These are phyloP conservation scores for Pugionium cornutum DNA, from an alignment of 345 rosid species.

Conservation along the genomic window DNA sequence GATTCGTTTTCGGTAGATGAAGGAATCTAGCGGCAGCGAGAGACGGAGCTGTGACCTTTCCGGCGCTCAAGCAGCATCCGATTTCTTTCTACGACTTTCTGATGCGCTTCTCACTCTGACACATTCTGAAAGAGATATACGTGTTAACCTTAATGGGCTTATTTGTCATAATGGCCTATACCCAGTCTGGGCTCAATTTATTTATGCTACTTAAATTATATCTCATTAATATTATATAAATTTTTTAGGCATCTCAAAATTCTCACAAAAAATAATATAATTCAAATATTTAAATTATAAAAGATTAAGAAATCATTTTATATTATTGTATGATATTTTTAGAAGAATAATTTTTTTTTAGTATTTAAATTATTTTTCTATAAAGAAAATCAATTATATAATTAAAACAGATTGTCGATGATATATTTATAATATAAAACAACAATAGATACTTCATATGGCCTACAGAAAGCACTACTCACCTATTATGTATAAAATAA, in stretches of 20 bases:
- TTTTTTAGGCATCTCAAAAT: too few relatives aligned
- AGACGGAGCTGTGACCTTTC: conserved; percentile 26
- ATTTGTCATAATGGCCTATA: not conserved
- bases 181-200: not conserved
- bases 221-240: not conserved
- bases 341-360: too few relatives aligned
- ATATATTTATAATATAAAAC: too few relatives aligned
- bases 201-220: not conserved
- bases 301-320: too few relatives aligned
- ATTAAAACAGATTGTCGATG: too few relatives aligned
- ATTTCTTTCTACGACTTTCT: conserved; percentile 35
- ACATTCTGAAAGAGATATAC: conserved; percentile 7
- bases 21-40: conserved; percentile 15
- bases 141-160: conserved; percentile 22
- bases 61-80: conserved; percentile 65
- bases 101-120: not conserved
- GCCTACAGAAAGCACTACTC: conserved; percentile 4
- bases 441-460: conserved; percentile 14
- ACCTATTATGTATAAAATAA: not conserved
- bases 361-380: too few relatives aligned
- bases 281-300: too few relatives aligned
- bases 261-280: too few relatives aligned
- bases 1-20: conserved; percentile 62
- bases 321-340: too few relatives aligned
- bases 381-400: too few relatives aligned